Evolutionary conservation across 352 stramenopile genomes (phyloP).

Genomic region (Lagenidium giganteum): DNA sequence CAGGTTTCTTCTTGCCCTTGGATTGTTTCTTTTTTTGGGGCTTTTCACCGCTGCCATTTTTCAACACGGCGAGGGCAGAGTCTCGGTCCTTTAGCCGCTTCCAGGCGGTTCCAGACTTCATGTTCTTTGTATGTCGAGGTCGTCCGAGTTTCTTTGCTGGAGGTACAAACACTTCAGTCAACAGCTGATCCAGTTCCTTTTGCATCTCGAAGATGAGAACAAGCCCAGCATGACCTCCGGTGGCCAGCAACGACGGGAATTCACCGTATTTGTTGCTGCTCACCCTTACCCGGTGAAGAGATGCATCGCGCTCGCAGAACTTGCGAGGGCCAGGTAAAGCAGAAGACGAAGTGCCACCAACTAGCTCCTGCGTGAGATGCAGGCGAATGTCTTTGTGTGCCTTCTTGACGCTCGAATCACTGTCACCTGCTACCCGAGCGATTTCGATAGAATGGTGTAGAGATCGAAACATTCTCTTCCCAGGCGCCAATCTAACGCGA

Average conservation of each 20-base stretch:
- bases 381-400: slow-evolving; percentile 51
- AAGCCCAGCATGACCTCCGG: slow-evolving; percentile 62
- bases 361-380: slow-evolving; percentile 39
- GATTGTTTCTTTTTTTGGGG: slow-evolving; percentile 22
- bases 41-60: too few species aligned
- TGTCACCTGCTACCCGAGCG: slow-evolving; percentile 50
- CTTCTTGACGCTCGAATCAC: slow-evolving; percentile 39
- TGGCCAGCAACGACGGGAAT: slow-evolving; percentile 59
- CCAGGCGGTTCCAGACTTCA: slow-evolving; percentile 7
- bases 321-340: slow-evolving; percentile 37
- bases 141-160: slow-evolving; percentile 48
- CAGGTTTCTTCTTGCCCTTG: not conserved
- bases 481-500: slow-evolving; percentile 52
- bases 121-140: slow-evolving; percentile 34
- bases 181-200: slow-evolving; percentile 43
- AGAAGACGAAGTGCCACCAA: slow-evolving; percentile 37
- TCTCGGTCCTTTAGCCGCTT: not conserved
- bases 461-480: slow-evolving; percentile 57
- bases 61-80: too few species aligned
- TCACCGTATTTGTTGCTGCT: slow-evolving; percentile 34
- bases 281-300: slow-evolving; percentile 60
- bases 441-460: slow-evolving; percentile 69
- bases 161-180: slow-evolving; percentile 44
- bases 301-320: slow-evolving; percentile 74
- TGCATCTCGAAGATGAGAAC: slow-evolving; percentile 72